A percentile compares a stretch with the other conserved stretches of the same genome.
Evolutionary conservation across 192 early-diverging fungal species (phyloP).

Genomic region (Coemansia guatemalensis): DNA sequence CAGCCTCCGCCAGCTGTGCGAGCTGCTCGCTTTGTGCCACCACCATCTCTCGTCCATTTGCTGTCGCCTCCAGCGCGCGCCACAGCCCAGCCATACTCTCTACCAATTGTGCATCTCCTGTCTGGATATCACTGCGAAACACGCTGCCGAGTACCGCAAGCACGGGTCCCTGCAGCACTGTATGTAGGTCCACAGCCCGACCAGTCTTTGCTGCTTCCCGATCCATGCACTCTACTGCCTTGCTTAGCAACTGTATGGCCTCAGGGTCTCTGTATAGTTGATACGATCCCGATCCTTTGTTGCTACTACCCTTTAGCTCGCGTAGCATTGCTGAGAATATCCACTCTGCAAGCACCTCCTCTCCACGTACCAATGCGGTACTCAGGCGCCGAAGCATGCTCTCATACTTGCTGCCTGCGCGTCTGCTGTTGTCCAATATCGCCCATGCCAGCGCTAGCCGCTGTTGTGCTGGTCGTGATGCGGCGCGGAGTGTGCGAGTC

Average conservation of each 20-base stretch:
- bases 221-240: slow-evolving; percentile 32
- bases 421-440: slow-evolving; percentile 26
- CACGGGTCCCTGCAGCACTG: slow-evolving; percentile 26
- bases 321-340: slow-evolving; percentile 42
- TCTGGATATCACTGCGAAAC: slow-evolving; percentile 12
- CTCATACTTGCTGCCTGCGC: neutral
- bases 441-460: slow-evolving; percentile 35
- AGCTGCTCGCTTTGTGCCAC: slow-evolving; percentile 31
- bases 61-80: slow-evolving; percentile 18
- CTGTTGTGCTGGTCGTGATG: slow-evolving; percentile 22
- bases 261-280: slow-evolving; percentile 18
- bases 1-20: slow-evolving; percentile 12
- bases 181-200: slow-evolving; percentile 19
- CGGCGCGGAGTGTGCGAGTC: slow-evolving; percentile 31
- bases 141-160: slow-evolving; percentile 34
- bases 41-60: slow-evolving; percentile 31
- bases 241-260: slow-evolving; percentile 16
- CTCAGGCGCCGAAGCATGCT: slow-evolving; percentile 22
- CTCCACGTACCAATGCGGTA: slow-evolving; percentile 32
- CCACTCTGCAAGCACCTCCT: slow-evolving; percentile 47
- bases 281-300: neutral
- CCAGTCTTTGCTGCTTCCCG: neutral
- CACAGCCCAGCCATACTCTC: slow-evolving; percentile 24
- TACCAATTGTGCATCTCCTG: slow-evolving; percentile 9
- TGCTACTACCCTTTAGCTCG: slow-evolving; percentile 29